These are phyloP conservation scores for Xylariaceae sp. DNA, from an alignment of 2,329 filamentous ascomycete species.

Conservation along the genomic window DNA sequence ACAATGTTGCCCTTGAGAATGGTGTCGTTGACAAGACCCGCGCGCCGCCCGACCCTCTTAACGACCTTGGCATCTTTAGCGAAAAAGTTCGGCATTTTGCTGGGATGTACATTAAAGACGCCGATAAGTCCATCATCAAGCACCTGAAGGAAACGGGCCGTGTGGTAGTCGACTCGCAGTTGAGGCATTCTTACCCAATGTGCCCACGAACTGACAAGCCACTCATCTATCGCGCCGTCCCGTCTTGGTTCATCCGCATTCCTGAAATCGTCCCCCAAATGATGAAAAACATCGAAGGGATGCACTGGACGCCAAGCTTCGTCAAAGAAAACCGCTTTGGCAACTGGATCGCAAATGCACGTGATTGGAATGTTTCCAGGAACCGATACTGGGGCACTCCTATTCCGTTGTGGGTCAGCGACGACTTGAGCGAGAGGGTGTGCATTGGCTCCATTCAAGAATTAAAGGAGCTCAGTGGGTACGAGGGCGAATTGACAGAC, in stretches of 20 bases:
- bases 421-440: slow-evolving; percentile 80
- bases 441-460: slow-evolving; percentile 83
- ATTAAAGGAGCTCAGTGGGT: slow-evolving; percentile 81
- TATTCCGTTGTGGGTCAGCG: slow-evolving; percentile 86
- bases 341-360: slow-evolving; percentile 86
- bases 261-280: slow-evolving; percentile 78
- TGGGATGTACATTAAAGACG: slow-evolving; percentile 85
- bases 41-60: slow-evolving; percentile 85
- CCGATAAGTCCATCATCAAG: slow-evolving; percentile 91
- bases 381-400: slow-evolving; percentile 96
- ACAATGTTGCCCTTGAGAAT: slow-evolving; percentile 70
- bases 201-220: slow-evolving; percentile 94
- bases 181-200: slow-evolving; percentile 89
- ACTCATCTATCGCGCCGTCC: slow-evolving; percentile 85
- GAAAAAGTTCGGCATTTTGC: slow-evolving; percentile 73
- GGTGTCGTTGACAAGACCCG: slow-evolving; percentile 75
- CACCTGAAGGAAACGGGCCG: slow-evolving; percentile 72
- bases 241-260: slow-evolving; percentile 93
- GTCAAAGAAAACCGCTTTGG: slow-evolving; percentile 90
- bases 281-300: slow-evolving; percentile 83
- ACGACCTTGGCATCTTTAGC: slow-evolving; percentile 77
- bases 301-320: slow-evolving; percentile 85
- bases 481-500: slow-evolving; percentile 74
- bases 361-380: slow-evolving; percentile 92
- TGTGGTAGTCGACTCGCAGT: slow-evolving; percentile 77